Base-by-base conservation (phyloP, 805 yeast genomes). In the Metschnikowia santaceciliae region DNA sequence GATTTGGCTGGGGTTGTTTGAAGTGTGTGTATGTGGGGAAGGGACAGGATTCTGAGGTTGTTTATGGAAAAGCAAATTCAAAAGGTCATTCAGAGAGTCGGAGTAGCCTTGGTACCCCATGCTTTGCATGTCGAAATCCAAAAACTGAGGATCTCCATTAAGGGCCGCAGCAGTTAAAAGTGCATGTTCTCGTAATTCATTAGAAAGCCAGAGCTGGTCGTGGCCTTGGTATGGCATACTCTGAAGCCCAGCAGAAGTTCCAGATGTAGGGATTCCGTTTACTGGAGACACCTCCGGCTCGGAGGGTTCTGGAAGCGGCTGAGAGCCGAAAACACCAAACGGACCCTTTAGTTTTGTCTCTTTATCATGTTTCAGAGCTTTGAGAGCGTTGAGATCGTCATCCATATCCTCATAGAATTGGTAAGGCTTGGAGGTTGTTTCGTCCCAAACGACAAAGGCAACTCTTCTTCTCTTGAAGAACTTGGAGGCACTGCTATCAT, bases 321-420 rank as follows among this genome's bases (percentile, higher is more conserved):
- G 42, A 23, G 56, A 53, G 17, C 37, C 49, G 17, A 90, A 88
- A 0, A 88, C 94, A 0, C 95, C 96, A 71, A 89, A 90, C 13
- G 94, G 95, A 1, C 96, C 96, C 41, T 78, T 67, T 4, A 78
- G 60, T 68, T 78, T 75, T 0, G 89, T 84, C 7, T 46, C 55
- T 3, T 43, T 30, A 22, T 53, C 7, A 38, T 74, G 72, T 2
- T 71, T 72, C 23, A 71, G 63, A 0, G 62, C 64, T 8, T 78
- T 70, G 20, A 70, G 70, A 45, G 62, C 55, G 23, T 53, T 76
- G 45, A 88, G 69, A 57, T 87, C 89, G 40, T 73, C 72, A 64
- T 90, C 96, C 83, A 90, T 84, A 19, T 89, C 95, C 34, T 86
- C 90, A 63, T 90, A 89, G n/a, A 82, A 79, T 49, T 75, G 79